These are phyloP conservation scores for Leucoagaricus sp. DNA, from an alignment of 1,284 basidiomycete species.

Conservation along the genomic window DNA sequence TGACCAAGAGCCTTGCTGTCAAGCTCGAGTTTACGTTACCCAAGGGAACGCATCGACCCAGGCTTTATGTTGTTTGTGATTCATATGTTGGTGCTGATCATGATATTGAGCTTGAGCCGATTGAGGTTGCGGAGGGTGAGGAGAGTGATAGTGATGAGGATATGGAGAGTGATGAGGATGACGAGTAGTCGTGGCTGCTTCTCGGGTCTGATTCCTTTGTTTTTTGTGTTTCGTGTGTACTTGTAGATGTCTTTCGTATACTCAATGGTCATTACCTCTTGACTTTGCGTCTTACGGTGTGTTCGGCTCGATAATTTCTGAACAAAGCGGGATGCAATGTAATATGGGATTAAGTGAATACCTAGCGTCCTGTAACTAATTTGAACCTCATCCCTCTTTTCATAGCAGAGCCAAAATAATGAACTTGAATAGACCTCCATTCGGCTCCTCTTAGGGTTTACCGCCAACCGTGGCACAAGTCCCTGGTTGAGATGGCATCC, in stretches of 20 bases:
- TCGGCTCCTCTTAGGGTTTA: no score
- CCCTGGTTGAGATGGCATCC: no score
- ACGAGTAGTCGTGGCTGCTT: conserved; percentile 20
- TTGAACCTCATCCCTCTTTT: no score
- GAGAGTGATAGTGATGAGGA: conserved; percentile 81
- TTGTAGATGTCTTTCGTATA: neutral
- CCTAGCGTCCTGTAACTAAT: no score
- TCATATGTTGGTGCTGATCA: conserved; percentile 91
- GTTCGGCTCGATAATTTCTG: no score
- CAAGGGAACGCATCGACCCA: conserved; percentile 82
- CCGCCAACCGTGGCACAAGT: no score
- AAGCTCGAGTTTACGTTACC: conserved; percentile 90
- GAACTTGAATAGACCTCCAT: no score
- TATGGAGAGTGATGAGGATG: conserved; percentile 49
- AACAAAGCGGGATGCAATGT: no score
- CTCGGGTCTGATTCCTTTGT: neutral
- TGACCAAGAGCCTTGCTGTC: conserved; percentile 75
- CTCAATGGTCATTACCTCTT: no score
- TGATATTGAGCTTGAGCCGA: conserved; percentile 77
- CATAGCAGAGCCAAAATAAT: no score
- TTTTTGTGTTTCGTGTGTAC: neutral
- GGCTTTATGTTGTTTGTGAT: conserved; percentile 94
- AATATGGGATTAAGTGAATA: no score
- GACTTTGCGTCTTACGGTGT: no score
- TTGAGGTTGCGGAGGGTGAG: conserved; percentile 88